Base-by-base conservation (phyloP, 2,329 filamentous ascomycete genomes). In the Gnomoniopsis sp. region DNA sequence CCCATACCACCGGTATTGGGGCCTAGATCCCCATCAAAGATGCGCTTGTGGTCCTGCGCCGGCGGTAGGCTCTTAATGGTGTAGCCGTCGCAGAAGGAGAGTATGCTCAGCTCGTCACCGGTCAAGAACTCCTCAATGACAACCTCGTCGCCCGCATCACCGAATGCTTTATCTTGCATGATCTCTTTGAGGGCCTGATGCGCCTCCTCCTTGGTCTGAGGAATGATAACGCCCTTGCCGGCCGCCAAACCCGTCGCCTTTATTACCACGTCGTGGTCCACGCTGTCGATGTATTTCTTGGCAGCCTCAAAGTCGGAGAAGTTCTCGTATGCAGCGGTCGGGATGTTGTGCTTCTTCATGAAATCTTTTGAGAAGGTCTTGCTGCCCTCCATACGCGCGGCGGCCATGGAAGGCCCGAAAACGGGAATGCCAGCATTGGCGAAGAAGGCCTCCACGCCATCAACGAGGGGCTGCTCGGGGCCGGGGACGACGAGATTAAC, bases 331-430 rank as follows among this genome's bases (percentile, higher is more conserved):
- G 84, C 86, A 17, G 95, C 95, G 1, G 95, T 98, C 41, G 93
- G 93, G 67, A 99, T 96, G 68, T 83, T 83, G 76, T 96, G 86
- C 65, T 88, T 87, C 74, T 89, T 88, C 95, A 98, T 99, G 71
- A 98, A 98, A 74, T 98, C 93, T 73, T 99, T 99, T 62, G 90
- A 92, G 74, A 96, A 98, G 12, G 93, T 90, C 80, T 99, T 99
- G 77, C 90, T 96, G 61, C 95, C 95, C 75, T 99, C 95, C 83
- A 99, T 91, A 48, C 85, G 84, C 19, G 95, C 93, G 22, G 95
- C 93, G 51, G 86, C 85, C 75, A 89, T 87, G 58, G 87, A 89
- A 6, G 95, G 95, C 2, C 93, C 95, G 70, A 97, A 98, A 74
- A 86, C 88, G 66, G 85, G 83, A 70, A 96, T 91, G 50, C 88